Conservation (phyloP, 2,329 filamentous ascomycete species). For the Calonectria hawksworthii region DNA sequence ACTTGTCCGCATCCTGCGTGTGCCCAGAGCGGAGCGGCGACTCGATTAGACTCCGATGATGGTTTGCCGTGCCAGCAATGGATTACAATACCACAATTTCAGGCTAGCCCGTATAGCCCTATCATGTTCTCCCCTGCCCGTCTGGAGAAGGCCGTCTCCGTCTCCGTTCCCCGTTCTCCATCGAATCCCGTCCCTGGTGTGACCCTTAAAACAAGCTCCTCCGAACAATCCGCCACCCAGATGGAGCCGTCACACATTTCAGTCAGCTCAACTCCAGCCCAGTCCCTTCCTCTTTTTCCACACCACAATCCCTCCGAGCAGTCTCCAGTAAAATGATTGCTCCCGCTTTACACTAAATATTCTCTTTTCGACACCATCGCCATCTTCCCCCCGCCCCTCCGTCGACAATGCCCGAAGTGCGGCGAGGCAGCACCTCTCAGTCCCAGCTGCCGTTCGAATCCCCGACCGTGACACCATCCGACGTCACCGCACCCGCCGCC, state of each 20-base stretch:
- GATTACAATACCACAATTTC: neutral
- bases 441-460: conserved; percentile 39
- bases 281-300: neutral
- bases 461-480: conserved; percentile 31
- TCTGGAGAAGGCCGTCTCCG: neutral
- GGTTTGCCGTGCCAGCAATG: neutral
- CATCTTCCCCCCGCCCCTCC: neutral
- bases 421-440: conserved; percentile 43
- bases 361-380: neutral
- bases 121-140: neutral
- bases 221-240: conserved; percentile 27
- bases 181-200: neutral
- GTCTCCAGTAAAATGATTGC: conserved; percentile 19
- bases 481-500: conserved; percentile 26
- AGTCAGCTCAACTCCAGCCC: neutral
- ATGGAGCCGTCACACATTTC: conserved; percentile 3
- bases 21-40: neutral
- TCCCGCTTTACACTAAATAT: neutral
- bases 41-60: neutral
- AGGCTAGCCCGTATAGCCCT: neutral
- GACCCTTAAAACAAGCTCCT: conserved; percentile 18
- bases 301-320: neutral
- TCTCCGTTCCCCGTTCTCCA: neutral
- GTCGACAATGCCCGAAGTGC: conserved; percentile 48
- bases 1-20: neutral